These are phyloP conservation scores for Spergularia azorica DNA, from an alignment of 179 eudicot species.

Conservation along the genomic window DNA sequence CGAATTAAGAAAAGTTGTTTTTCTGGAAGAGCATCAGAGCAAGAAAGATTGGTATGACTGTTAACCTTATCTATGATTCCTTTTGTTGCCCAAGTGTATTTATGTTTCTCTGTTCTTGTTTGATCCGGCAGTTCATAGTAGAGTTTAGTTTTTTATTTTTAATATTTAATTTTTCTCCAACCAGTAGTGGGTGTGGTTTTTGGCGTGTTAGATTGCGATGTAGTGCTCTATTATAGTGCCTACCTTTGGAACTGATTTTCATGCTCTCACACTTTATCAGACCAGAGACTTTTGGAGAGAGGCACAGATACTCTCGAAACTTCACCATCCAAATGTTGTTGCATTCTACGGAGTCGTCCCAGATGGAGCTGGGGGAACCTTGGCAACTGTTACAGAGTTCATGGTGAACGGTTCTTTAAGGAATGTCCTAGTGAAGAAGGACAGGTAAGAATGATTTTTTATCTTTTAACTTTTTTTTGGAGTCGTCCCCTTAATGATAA, in stretches of 20 bases:
- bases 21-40: slow-evolving; percentile 86
- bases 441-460: slow-evolving; percentile 45
- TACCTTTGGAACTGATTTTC: slow-evolving; percentile 9
- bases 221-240: slow-evolving; percentile 1
- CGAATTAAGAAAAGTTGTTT: slow-evolving; percentile 82
- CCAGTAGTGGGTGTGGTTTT: not conserved
- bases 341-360: slow-evolving; percentile 99
- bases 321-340: slow-evolving; percentile 95
- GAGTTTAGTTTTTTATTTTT: not conserved
- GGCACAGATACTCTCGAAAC: slow-evolving; percentile 86
- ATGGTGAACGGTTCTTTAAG: slow-evolving; percentile 97
- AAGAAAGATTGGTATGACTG: slow-evolving; percentile 78
- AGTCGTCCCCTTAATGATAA: slow-evolving; percentile 1
- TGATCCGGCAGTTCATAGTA: not conserved
- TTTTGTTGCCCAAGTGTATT: not conserved
- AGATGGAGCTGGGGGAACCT: slow-evolving; percentile 89
- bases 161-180: not conserved
- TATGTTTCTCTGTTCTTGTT: not conserved
- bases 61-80: not conserved
- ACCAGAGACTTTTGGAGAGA: slow-evolving; percentile 94
- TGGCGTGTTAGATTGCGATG: not conserved
- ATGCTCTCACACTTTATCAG: slow-evolving; percentile 36
- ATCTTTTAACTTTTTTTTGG: not conserved
- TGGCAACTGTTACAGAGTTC: slow-evolving; percentile 94
- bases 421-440: slow-evolving; percentile 76